Evolutionary conservation across 2,329 filamentous ascomycete genomes (phyloP), one percentile per base, ranked within the genome.

Genomic region (Delphinella strobiligena): DNA sequence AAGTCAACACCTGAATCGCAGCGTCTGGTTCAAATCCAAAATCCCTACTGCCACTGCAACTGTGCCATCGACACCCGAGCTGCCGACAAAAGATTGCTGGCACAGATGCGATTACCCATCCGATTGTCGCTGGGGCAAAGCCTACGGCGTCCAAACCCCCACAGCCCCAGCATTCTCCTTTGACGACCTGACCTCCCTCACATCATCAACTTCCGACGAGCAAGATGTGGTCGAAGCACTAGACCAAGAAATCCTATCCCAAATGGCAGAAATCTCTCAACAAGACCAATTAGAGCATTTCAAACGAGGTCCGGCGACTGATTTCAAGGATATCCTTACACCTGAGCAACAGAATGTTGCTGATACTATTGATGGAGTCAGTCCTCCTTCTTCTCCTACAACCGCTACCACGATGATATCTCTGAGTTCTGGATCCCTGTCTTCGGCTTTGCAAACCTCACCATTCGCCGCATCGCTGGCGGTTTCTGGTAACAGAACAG

Each of bases 41-140:
- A 15, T 12, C 32, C 5, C 9, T 16, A 2, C 12, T 29, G 3
- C 16, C 17, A 3, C 5, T 12, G 4, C n/a, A 9, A 4, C 37
- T 24, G 7, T 14, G 18, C 15, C n/a, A 5, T 8, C 16, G 16
- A 18, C 8, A 12, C 32, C n/a, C 14, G 9, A 17, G 8, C 32
- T 9, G 4, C 32, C 32, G 9, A n/a, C 8, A 40, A 58, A 60
- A 38, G 54, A 67, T 42, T 69, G 66, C 50, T 67, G 63, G 62
- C 52, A 53, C 8, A 46, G 36, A 4, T 69, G 66, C 47, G 61
- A 67, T 37, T 69, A 66, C 41, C 66, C 66, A 0, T 61, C 55
- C 19, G 60, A 68, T 37, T 69, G 66, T 45, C 58, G 63, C 4
- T 62, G 59, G 59, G 56, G 58, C 4, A 57, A 54, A 41, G 49